A percentile compares a stretch with the other conserved stretches of the same genome.
Evolutionary conservation across 1,284 basidiomycete genomes (phyloP).

Genomic region (Ganoderma boninense): DNA sequence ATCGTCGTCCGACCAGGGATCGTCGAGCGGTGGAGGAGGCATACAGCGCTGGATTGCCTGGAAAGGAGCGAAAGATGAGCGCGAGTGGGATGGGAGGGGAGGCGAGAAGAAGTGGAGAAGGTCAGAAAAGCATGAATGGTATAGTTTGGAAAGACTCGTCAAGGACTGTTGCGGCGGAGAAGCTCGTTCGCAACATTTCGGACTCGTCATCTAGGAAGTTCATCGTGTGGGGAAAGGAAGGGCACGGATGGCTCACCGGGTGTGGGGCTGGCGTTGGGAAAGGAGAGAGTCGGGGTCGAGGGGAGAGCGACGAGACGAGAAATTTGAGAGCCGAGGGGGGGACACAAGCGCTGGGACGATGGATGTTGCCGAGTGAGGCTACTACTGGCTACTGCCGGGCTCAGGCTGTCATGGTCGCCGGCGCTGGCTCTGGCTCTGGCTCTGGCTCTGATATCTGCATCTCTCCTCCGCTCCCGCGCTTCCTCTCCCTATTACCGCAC

Average conservation of each 20-base stretch:
- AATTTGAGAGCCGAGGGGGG: background rate
- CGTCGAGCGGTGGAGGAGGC: constrained; percentile 45
- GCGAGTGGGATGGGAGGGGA: constrained; percentile 26
- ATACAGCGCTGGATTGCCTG: constrained; percentile 25
- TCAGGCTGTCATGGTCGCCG: background rate
- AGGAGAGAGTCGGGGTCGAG: background rate
- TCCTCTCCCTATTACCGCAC: constrained; percentile 26
- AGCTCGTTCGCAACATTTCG: constrained; percentile 67
- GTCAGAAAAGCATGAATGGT: constrained; percentile 95
- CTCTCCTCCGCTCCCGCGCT: constrained; percentile 14
- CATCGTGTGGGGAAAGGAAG: constrained; percentile 57
- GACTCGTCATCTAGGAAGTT: constrained; percentile 90
- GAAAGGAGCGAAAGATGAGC: constrained; percentile 1
- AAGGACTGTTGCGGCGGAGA: constrained; percentile 60
- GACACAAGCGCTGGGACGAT: background rate
- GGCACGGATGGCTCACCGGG: constrained; percentile 24
- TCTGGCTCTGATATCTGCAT: constrained; percentile 10
- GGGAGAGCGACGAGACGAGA: background rate
- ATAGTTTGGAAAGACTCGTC: constrained; percentile 71
- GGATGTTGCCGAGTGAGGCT: constrained; percentile 6
- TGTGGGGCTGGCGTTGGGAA: background rate
- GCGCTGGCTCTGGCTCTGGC: too few species aligned
- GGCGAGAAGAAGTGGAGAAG: constrained; percentile 33
- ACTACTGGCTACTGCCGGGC: background rate
- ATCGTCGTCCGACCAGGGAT: constrained; percentile 72